Evolutionary conservation across 164 flowering plant genomes (phyloP).

Genomic region (Liquidambar formosana): DNA sequence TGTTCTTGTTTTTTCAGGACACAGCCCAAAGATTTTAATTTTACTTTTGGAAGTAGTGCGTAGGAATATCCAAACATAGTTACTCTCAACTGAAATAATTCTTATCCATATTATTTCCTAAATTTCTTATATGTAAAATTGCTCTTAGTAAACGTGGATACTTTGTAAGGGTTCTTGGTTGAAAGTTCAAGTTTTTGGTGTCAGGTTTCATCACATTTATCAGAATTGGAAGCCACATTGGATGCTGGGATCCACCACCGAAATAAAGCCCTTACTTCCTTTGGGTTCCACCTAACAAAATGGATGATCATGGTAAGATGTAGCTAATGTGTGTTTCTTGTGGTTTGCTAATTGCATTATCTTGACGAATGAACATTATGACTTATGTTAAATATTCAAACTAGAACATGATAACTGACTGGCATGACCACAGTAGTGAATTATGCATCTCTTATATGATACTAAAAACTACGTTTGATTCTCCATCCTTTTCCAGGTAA

Average conservation of each 20-base stretch:
- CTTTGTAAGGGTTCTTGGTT: background rate
- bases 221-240: slow-evolving; percentile 86
- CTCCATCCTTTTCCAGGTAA: slow-evolving; percentile 58
- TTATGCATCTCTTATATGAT: slow-evolving; percentile 2
- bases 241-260: slow-evolving; percentile 91
- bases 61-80: too few species aligned
- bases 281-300: slow-evolving; percentile 59
- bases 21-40: too few species aligned
- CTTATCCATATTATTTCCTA: too few species aligned
- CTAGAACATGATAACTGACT: background rate
- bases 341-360: background rate
- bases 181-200: slow-evolving; percentile 8
- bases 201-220: slow-evolving; percentile 81
- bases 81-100: too few species aligned
- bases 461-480: background rate
- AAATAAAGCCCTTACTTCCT: slow-evolving; percentile 67
- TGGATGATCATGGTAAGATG: slow-evolving; percentile 76
- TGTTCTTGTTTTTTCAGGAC: background rate
- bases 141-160: background rate
- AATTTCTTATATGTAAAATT: too few species aligned
- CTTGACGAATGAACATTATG: background rate
- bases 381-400: background rate
- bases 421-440: background rate
- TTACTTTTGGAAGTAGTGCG: too few species aligned
- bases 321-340: slow-evolving; percentile 4